Evolutionary conservation across 495 filamentous ascomycete genomes (phyloP), one percentile per base, ranked within the genome.

Genomic region (Gamarada debralockiae): DNA sequence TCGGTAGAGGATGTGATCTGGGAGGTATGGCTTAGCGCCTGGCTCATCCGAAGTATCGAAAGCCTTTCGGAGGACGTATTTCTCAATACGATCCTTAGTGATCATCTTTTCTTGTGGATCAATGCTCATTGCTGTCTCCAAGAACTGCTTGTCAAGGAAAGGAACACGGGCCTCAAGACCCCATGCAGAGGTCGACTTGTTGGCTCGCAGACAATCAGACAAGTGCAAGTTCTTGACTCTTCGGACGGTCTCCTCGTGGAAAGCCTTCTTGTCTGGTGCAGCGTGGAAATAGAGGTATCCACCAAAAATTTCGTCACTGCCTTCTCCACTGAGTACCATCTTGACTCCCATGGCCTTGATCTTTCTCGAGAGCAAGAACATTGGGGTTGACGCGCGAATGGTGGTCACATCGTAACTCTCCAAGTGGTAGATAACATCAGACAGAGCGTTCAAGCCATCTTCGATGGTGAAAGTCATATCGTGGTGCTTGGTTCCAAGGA

Each of bases 161-260:
- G 93, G 93, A 52, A 98, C 93, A 66, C 93, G 92, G 45, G 93
- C 93, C 76, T 98, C 93, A 36, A 98, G 83, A 65, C 93, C 93
- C 93, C 93, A 98, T 24, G 95, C 93, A n/a, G 89, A 86, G 25
- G 93, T 98, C 18, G 92, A 97, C 78, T 98, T 98, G 84, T 98
- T 98, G 64, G 93, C 93, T 63, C 93, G 81, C 61, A 98, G 78
- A 72, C 93, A 97, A 68, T 98, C 93, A 18, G 92, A 83, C 60
- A 96, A 72, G 68, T 98, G 93, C 57, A 98, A 75, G 80, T 96
- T 90, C 80, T 97, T 92, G 50, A 98, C 87, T 52, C 93, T 82
- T 46, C 86, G 80, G 20, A 98, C 84, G 22, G 88, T 95, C 76
- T 98, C 93, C 67, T 81, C 81, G 75, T 98, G 93, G 76, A 98